Conservation (phyloP, 2,329 filamentous ascomycete genomes). For the Aspergillus aculeatus region DNA sequence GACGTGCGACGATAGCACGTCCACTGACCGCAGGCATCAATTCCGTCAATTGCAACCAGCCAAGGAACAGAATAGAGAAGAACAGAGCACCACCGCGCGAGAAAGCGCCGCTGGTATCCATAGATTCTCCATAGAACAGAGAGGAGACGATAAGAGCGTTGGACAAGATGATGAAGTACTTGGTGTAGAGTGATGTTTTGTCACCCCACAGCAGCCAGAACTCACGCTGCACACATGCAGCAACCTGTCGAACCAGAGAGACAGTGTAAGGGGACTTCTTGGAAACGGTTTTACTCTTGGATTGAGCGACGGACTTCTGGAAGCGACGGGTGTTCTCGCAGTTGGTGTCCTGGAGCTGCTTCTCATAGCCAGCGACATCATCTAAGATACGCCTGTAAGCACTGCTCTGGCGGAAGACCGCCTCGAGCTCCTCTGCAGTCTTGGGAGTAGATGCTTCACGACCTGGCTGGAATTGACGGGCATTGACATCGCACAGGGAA, state of each 20-base stretch:
- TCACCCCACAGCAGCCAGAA: slow-evolving; percentile 78
- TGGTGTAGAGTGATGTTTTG: slow-evolving; percentile 71
- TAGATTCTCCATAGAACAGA: slow-evolving; percentile 68
- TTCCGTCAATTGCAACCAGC: slow-evolving; percentile 73
- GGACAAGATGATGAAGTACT: slow-evolving; percentile 73
- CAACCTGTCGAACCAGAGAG: slow-evolving; percentile 69
- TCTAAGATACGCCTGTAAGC: slow-evolving; percentile 60
- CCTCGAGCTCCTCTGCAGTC: slow-evolving; percentile 66
- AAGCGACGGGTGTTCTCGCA: slow-evolving; percentile 64
- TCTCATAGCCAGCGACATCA: slow-evolving; percentile 63
- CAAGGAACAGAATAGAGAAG: slow-evolving; percentile 66
- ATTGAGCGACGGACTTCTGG: slow-evolving; percentile 62
- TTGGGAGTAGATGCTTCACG: slow-evolving; percentile 67
- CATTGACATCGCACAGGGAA: slow-evolving; percentile 69
- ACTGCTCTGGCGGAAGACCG: slow-evolving; percentile 63
- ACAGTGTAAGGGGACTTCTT: slow-evolving; percentile 76
- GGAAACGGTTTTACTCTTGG: slow-evolving; percentile 63
- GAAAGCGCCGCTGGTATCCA: slow-evolving; percentile 62
- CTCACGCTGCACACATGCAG: slow-evolving; percentile 62
- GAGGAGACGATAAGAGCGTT: slow-evolving; percentile 75
- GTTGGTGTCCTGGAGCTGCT: slow-evolving; percentile 55
- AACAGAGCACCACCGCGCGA: slow-evolving; percentile 62
- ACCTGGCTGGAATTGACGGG: slow-evolving; percentile 66
- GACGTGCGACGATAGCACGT: slow-evolving; percentile 66
- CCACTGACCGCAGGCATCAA: slow-evolving; percentile 74